Percentiles rank a stretch among this genome's conserved stretches.
These are phyloP conservation scores for Polytolypa hystricis DNA, from an alignment of 2,329 filamentous ascomycete genomes.

Conservation along the genomic window DNA sequence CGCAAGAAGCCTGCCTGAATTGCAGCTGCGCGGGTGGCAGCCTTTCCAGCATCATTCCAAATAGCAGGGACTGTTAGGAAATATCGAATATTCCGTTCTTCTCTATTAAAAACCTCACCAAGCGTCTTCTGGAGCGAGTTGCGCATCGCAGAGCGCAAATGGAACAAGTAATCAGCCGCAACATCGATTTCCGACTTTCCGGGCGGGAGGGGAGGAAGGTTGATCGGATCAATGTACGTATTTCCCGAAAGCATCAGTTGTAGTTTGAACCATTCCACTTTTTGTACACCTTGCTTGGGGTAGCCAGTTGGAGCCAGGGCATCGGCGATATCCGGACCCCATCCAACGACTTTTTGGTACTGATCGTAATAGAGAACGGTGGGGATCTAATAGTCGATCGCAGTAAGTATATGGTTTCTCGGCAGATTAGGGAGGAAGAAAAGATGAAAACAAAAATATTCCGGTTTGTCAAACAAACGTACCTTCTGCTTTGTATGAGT, in stretches of 20 bases:
- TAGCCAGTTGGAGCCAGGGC: slow-evolving; percentile 93
- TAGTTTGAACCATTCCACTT: slow-evolving; percentile 99
- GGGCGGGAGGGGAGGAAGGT: slow-evolving; percentile 89
- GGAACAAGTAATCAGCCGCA: slow-evolving; percentile 97
- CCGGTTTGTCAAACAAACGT: slow-evolving; percentile 7
- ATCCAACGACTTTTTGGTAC: slow-evolving; percentile 98
- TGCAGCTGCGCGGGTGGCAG: slow-evolving; percentile 85
- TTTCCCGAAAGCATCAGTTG: slow-evolving; percentile 98
- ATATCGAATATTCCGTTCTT: slow-evolving; percentile 95
- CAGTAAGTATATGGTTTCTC: neutral
- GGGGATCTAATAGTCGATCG: slow-evolving; percentile 58
- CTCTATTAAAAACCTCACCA: slow-evolving; percentile 93
- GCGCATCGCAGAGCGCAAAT: slow-evolving; percentile 93
- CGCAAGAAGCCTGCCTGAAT: slow-evolving; percentile 95
- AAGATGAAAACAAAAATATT: neutral
- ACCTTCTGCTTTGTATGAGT: slow-evolving; percentile 99
- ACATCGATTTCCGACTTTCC: slow-evolving; percentile 99
- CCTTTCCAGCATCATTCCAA: slow-evolving; percentile 98
- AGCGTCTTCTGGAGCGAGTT: slow-evolving; percentile 91
- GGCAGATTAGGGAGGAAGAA: neutral
- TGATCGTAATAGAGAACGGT: slow-evolving; percentile 99
- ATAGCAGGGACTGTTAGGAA: slow-evolving; percentile 98
- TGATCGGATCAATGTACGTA: slow-evolving; percentile 98
- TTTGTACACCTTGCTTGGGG: slow-evolving; percentile 94
- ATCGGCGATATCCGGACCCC: slow-evolving; percentile 96